Evolutionary conservation across 805 yeast genomes (phyloP).

Genomic region (Pichia cabralensis): DNA sequence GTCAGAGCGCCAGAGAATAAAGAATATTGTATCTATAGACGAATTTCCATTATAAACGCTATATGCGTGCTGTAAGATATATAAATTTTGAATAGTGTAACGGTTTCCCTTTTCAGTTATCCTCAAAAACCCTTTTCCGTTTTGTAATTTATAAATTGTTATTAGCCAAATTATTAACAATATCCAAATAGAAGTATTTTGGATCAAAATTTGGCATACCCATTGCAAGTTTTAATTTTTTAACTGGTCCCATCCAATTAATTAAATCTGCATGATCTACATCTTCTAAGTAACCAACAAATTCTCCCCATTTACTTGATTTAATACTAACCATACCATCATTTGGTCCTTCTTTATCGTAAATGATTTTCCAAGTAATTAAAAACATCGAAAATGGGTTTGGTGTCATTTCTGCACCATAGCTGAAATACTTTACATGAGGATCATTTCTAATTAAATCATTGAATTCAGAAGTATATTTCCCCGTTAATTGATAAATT

Average conservation of each 20-base stretch:
- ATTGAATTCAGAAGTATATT: constrained; percentile 46
- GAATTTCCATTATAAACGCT: too few species aligned
- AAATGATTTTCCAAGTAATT: constrained; percentile 55
- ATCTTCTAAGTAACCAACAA: constrained; percentile 64
- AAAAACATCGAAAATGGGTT: constrained; percentile 50
- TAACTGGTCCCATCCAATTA: constrained; percentile 61
- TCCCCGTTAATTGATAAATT: constrained; percentile 59
- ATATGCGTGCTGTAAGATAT: too few species aligned
- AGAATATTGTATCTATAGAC: too few species aligned
- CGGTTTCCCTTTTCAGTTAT: too few species aligned
- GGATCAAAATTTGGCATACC: constrained; percentile 40
- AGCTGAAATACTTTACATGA: constrained; percentile 64
- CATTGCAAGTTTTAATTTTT: constrained; percentile 27
- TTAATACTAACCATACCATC: constrained; percentile 81
- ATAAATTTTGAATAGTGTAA: too few species aligned
- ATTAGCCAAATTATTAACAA: constrained; percentile 52
- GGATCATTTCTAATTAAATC: constrained; percentile 41
- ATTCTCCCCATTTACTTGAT: constrained; percentile 78
- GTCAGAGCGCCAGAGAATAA: too few species aligned
- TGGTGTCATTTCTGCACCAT: constrained; percentile 70
- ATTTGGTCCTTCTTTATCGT: constrained; percentile 43
- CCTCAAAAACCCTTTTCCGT: too few species aligned
- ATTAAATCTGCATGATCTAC: constrained; percentile 83
- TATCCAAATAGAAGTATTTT: constrained; percentile 55
- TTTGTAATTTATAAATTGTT: constrained; percentile 43